Evolutionary conservation across 73 alveolate genomes (phyloP).

Genomic region (Breviolum minutum): DNA sequence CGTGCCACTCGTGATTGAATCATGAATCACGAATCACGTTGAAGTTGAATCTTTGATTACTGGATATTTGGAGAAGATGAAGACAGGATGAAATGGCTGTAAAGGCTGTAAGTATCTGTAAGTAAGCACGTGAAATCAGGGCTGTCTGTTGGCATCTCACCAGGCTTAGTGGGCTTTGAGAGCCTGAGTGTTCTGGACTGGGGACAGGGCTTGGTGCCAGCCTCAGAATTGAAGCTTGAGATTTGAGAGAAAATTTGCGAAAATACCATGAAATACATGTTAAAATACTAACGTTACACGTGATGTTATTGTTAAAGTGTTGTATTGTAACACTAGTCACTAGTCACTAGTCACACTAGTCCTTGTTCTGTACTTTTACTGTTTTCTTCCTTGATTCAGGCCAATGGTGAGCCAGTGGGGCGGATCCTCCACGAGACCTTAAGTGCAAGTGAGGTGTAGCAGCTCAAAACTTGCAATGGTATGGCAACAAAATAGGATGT

Average conservation of each 20-base stretch:
- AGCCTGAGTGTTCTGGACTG: slow-evolving; percentile 76
- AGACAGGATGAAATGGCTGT: too few species aligned
- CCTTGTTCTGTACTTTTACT: not conserved
- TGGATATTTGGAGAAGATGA: too few species aligned
- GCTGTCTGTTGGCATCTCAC: too few species aligned
- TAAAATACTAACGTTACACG: not conserved
- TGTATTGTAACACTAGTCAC: not conserved
- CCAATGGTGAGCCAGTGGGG: slow-evolving; percentile 88
- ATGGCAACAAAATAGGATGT: not conserved
- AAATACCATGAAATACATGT: not conserved
- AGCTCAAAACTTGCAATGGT: not conserved
- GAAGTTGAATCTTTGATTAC: too few species aligned
- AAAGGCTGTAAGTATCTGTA: too few species aligned
- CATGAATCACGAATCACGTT: not conserved
- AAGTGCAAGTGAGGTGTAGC: not conserved
- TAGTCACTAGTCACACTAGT: too few species aligned
- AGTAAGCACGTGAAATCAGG: too few species aligned
- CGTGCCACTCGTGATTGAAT: not conserved
- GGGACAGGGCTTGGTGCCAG: slow-evolving; percentile 53
- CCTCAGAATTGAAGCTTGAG: not conserved
- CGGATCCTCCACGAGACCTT: slow-evolving; percentile 47
- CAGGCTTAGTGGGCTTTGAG: slow-evolving; percentile 86
- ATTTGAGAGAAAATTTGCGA: too few species aligned
- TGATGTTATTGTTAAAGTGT: not conserved
- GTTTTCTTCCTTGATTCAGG: not conserved